Conservation (phyloP, 139 green algal species). For the Raphidocelis subcapitata region DNA sequence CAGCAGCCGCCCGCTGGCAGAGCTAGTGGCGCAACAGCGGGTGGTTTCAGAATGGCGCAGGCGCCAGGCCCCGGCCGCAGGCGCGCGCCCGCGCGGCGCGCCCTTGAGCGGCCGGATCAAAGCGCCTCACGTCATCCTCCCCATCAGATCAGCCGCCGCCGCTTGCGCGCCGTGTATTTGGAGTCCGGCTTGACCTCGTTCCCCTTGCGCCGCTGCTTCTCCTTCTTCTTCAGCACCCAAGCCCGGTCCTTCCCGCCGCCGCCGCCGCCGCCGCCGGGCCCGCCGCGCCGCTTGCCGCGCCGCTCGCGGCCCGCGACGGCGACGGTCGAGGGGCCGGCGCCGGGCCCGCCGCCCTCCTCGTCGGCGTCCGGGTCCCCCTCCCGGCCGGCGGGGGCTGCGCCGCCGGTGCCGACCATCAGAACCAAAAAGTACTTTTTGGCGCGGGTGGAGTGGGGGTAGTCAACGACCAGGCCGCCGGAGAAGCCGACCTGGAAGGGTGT, state of each 20-base stretch:
- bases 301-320: not conserved
- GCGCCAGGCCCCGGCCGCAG: too few relatives aligned
- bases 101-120: too few relatives aligned
- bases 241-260: slow-evolving; percentile 52
- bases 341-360: not conserved
- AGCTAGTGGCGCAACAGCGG: too few relatives aligned
- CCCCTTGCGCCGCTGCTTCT: slow-evolving; percentile 77
- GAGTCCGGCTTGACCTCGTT: slow-evolving; percentile 81
- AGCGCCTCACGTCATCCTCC: too few relatives aligned
- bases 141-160: slow-evolving; percentile 61
- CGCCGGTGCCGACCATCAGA: slow-evolving; percentile 81
- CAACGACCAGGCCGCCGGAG: slow-evolving; percentile 92
- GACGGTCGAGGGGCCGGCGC: not conserved
- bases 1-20: too few relatives aligned
- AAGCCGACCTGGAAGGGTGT: slow-evolving; percentile 76
- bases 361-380: slow-evolving; percentile 8
- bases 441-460: slow-evolving; percentile 92
- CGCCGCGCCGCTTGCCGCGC: slow-evolving; percentile 15
- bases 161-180: slow-evolving; percentile 95
- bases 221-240: slow-evolving; percentile 96
- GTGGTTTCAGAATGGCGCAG: too few relatives aligned
- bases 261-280: slow-evolving; percentile 1
- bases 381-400: not conserved
- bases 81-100: too few relatives aligned
- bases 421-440: slow-evolving; percentile 98